Conservation (phyloP, 2,329 filamentous ascomycete genomes). For the Beauveria sp. region DNA sequence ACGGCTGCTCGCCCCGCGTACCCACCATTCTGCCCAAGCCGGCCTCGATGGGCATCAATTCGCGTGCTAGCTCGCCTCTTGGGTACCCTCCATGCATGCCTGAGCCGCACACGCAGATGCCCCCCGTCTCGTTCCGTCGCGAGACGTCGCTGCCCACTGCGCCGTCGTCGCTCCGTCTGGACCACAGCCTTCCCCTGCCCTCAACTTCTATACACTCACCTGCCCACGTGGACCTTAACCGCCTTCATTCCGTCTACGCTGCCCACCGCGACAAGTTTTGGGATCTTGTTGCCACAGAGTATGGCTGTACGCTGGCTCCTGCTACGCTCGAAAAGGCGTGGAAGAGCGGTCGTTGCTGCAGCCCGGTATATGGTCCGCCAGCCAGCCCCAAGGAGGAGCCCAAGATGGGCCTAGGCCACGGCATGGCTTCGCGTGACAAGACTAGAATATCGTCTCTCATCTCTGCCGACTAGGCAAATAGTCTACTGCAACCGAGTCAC, state of each 20-base stretch:
- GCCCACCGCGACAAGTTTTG: slow-evolving; percentile 66
- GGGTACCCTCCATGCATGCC: slow-evolving; percentile 34
- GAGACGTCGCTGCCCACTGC: slow-evolving; percentile 24
- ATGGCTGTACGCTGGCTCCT: slow-evolving; percentile 56
- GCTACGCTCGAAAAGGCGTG: slow-evolving; percentile 64
- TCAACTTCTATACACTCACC: slow-evolving; percentile 24
- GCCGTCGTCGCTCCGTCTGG: slow-evolving; percentile 45
- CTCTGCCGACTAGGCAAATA: slow-evolving; percentile 2
- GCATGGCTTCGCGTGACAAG: slow-evolving; percentile 37
- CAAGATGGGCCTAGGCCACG: slow-evolving; percentile 28
- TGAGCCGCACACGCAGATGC: slow-evolving; percentile 38
- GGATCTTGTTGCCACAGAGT: slow-evolving; percentile 63
- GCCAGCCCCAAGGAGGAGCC: slow-evolving; percentile 42
- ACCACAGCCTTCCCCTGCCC: slow-evolving; percentile 44
- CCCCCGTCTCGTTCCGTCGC: slow-evolving; percentile 31
- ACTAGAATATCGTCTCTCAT: slow-evolving; percentile 54
- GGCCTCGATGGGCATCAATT: slow-evolving; percentile 38
- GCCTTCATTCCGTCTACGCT: slow-evolving; percentile 63
- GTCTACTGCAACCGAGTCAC: background rate
- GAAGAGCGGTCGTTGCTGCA: slow-evolving; percentile 40
- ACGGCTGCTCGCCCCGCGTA: slow-evolving; percentile 39
- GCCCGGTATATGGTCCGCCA: slow-evolving; percentile 32
- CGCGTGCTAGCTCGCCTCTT: slow-evolving; percentile 28
- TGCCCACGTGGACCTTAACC: slow-evolving; percentile 52
- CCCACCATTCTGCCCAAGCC: slow-evolving; percentile 63